Conservation (phyloP, 176 grass and related monocot genomes). For the Aegilops bicornis region DNA sequence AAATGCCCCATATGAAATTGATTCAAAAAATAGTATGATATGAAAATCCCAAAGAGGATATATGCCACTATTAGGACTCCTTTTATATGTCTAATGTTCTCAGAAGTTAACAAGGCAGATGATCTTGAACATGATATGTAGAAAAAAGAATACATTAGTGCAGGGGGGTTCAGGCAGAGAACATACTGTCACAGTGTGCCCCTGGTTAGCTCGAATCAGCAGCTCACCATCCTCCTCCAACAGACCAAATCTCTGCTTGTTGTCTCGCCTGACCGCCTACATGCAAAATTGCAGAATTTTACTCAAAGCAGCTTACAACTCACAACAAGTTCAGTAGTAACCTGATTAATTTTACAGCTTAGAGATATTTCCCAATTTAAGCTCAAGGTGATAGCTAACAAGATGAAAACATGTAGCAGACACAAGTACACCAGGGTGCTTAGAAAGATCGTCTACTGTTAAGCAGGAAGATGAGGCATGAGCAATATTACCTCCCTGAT, state of each 20-base stretch:
- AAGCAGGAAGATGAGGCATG: background rate
- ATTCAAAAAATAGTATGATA: too few relatives aligned
- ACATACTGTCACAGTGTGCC: conserved; percentile 68
- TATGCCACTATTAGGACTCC: background rate
- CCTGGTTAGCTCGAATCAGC: conserved; percentile 86
- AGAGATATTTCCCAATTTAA: background rate
- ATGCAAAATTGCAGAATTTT: background rate
- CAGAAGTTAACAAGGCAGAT: background rate
- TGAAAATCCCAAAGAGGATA: background rate
- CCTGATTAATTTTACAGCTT: background rate
- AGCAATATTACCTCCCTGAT: conserved; percentile 55
- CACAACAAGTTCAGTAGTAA: background rate
- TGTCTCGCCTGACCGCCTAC: conserved; percentile 75
- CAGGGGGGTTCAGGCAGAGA: background rate
- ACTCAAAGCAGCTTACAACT: background rate
- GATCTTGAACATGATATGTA: background rate
- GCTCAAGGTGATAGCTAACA: background rate
- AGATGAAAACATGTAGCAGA: background rate
- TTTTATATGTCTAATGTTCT: background rate
- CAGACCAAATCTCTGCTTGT: conserved; percentile 83
- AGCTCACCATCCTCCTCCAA: conserved; percentile 84
- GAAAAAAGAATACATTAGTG: background rate
- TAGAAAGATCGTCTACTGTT: background rate
- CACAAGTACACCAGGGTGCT: background rate
- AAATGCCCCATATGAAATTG: background rate